Evolutionary conservation across 768 basidiomycete genomes (phyloP).

Genomic region (Leccinum truebloodii): DNA sequence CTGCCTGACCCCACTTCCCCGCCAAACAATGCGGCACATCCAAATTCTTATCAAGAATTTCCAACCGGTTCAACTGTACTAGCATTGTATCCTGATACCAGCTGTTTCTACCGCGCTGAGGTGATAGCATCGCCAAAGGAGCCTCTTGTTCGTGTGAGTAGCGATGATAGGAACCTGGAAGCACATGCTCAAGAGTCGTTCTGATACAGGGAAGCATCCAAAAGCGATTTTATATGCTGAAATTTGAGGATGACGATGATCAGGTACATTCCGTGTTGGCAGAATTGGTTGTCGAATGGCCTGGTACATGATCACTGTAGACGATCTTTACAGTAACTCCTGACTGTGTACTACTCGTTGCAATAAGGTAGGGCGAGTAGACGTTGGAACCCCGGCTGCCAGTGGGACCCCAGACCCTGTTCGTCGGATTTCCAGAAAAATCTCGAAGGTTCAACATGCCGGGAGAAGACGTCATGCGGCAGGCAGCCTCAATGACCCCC

Average conservation of each 20-base stretch:
- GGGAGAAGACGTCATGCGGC: conserved; percentile 14
- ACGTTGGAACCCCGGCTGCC: not conserved
- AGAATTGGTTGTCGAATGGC: conserved; percentile 83
- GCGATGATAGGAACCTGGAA: not conserved
- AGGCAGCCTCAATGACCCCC: not conserved
- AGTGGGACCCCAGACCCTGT: conserved; percentile 18
- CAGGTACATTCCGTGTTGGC: conserved; percentile 78
- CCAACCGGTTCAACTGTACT: conserved; percentile 71
- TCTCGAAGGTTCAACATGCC: conserved; percentile 13
- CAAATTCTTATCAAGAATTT: conserved; percentile 72
- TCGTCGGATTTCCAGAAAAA: conserved; percentile 19
- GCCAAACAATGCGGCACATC: conserved; percentile 59
- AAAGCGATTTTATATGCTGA: conserved; percentile 70
- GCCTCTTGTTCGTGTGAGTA: conserved; percentile 39
- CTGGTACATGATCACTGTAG: conserved; percentile 35
- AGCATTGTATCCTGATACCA: conserved; percentile 90
- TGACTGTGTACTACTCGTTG: not conserved
- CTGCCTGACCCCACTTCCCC: conserved; percentile 71
- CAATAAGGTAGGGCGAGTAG: not conserved
- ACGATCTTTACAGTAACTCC: not conserved
- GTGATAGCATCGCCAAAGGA: conserved; percentile 69
- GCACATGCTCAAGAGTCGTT: conserved; percentile 10
- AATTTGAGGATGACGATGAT: conserved; percentile 88
- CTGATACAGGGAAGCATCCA: conserved; percentile 34
- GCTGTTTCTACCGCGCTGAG: conserved; percentile 87